Conservation (phyloP, 495 filamentous ascomycete genomes). For the Tuber calosporum region DNA sequence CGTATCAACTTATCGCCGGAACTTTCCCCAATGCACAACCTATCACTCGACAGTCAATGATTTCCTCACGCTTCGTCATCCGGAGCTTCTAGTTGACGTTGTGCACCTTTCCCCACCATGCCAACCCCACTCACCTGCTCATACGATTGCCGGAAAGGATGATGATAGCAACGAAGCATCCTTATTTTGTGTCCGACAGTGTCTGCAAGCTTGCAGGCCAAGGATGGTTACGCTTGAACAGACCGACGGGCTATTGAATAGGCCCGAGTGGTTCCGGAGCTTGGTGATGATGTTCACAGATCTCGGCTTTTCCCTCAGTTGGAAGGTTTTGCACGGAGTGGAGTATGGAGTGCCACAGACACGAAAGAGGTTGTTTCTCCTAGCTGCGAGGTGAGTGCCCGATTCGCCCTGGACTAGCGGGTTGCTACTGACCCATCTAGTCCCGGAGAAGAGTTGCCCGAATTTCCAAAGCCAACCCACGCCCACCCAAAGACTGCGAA, state of each 20-base stretch:
- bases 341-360: slow-evolving; percentile 58
- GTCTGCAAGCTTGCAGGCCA: slow-evolving; percentile 57
- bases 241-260: slow-evolving; percentile 58
- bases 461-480: slow-evolving; percentile 64
- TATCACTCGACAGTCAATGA: slow-evolving; percentile 48
- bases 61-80: slow-evolving; percentile 44
- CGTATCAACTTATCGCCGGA: slow-evolving; percentile 42
- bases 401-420: not conserved
- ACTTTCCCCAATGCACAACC: slow-evolving; percentile 51
- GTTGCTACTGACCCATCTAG: slow-evolving; percentile 44
- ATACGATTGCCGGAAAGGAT: slow-evolving; percentile 57
- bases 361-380: slow-evolving; percentile 61
- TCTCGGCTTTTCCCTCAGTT: slow-evolving; percentile 63
- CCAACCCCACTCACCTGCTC: slow-evolving; percentile 70
- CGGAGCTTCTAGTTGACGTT: slow-evolving; percentile 54
- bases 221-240: slow-evolving; percentile 78
- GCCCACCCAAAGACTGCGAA: slow-evolving; percentile 42
- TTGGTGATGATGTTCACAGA: slow-evolving; percentile 60
- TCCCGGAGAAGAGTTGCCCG: slow-evolving; percentile 66
- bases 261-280: slow-evolving; percentile 53
- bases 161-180: slow-evolving; percentile 70
- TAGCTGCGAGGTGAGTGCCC: slow-evolving; percentile 64
- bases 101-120: slow-evolving; percentile 80
- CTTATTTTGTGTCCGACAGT: slow-evolving; percentile 55
- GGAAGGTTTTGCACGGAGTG: slow-evolving; percentile 49